phyloP scores from a whole-genome alignment of 805 yeast species.

The Lipomyces yamadae region DNA sequence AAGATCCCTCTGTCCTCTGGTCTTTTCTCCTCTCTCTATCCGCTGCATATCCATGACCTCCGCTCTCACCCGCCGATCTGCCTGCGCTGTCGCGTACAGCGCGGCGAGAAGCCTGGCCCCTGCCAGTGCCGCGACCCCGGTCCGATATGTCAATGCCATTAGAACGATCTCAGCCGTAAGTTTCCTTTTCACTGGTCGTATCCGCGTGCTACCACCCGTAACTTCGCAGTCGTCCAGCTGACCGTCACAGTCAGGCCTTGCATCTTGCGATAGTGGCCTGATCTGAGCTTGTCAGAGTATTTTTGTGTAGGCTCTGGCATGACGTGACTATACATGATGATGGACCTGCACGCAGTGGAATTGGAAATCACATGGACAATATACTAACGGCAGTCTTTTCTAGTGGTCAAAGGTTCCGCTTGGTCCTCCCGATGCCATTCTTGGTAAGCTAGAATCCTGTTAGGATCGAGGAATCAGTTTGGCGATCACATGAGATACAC shows the following conservation, averaged over 20 bases:
- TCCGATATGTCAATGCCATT: not conserved
- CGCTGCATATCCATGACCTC: constrained; percentile 13
- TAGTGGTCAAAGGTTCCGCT: constrained; percentile 49
- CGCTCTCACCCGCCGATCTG: constrained; percentile 16
- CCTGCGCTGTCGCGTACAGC: constrained; percentile 9
- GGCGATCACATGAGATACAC: not conserved
- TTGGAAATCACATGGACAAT: not conserved
- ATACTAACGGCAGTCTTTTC: not conserved
- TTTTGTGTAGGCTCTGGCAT: not conserved
- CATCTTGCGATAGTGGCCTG: not conserved
- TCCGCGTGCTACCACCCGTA: not conserved
- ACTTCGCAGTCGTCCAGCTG: not conserved
- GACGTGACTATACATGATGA: not conserved
- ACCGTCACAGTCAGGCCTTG: not conserved
- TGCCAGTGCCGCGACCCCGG: constrained; percentile 1
- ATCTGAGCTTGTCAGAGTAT: not conserved
- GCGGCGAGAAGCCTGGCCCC: constrained; percentile 11
- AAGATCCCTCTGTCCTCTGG: not conserved
- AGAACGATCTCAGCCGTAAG: constrained; percentile 27
- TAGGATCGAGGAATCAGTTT: not conserved
- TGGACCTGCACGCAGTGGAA: not conserved
- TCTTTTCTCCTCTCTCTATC: not conserved
- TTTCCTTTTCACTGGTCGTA: constrained; percentile 3
- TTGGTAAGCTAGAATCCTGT: constrained; percentile 39
- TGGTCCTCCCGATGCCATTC: constrained; percentile 87